Evolutionary conservation across 1,284 basidiomycete species (phyloP), one percentile per base, ranked within the genome.

Genomic region (Cutaneotrichosporon arboriforme): DNA sequence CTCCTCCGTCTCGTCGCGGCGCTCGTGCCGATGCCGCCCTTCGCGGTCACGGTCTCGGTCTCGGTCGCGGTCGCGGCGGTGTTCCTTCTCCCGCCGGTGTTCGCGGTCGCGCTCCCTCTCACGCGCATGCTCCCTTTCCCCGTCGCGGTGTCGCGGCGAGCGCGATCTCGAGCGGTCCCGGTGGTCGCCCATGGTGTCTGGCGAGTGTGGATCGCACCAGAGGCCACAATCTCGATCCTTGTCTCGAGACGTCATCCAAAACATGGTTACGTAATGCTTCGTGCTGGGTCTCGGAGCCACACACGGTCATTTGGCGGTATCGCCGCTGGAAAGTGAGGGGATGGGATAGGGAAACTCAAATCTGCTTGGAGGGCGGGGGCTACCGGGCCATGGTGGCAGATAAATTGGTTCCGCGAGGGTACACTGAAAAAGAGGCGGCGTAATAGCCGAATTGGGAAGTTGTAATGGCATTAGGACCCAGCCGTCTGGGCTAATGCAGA

Each of bases 1-100:
- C 23, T 63, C 61, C 37, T 58, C 57, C 21, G 46, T 61, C 55
- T 55, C 58, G 14, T 54, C 47, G 35, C 46, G 45, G 36, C 56
- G 21, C 15, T 52, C 49, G 3, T 47, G 40, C 13, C 38, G 45
- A n/a, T 53, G n/a, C 14, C 37, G 46, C 4, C 47, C 21, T 14
- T 45, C 20, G 15, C 40, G 44, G 18, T 46, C 42, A 1, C 43
- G 42, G 9, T 40, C 43, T 22, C 50, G 47, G 23, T 49, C 34
- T 20, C 39, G 26, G 35, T 17, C 13, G 41, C 15, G 10, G 10
- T 22, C 21, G 4, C 41, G 20, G 14, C 21, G 41, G 4, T n/a
- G n/a, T n/a, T 23, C 14, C 22, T 43, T 23, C 10, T 22, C 15
- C 2, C 23, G 21, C 5, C 41, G 20, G 23, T 36, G 21, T 9